A percentile compares a stretch with the other conserved stretches of the same genome.
phyloP scores from a whole-genome alignment of 2,329 filamentous ascomycete genomes.

The Cladosporium sp. region DNA sequence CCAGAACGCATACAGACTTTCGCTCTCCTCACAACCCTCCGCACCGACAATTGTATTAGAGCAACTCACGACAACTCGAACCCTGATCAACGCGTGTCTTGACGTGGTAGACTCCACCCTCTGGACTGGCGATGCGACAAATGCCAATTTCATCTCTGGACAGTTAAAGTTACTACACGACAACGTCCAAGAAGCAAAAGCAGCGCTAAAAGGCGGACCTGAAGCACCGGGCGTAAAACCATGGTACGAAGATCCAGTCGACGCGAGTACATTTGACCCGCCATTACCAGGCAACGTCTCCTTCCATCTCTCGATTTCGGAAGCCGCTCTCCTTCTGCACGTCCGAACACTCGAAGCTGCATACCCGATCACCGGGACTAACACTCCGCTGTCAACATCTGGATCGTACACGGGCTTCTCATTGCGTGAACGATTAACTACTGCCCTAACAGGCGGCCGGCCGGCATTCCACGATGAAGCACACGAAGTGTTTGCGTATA shows the following conservation, averaged over 20 bases:
- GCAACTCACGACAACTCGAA: constrained; percentile 67
- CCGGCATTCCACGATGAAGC: constrained; percentile 57
- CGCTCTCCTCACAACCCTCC: constrained; percentile 49
- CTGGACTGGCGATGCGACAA: constrained; percentile 63
- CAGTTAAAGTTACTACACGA: constrained; percentile 57
- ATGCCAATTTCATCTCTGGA: constrained; percentile 55
- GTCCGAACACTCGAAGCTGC: constrained; percentile 63
- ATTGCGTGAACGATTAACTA: constrained; percentile 52
- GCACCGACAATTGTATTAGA: constrained; percentile 59
- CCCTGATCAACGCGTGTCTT: constrained; percentile 76
- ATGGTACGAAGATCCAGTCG: constrained; percentile 54
- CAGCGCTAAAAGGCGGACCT: constrained; percentile 53
- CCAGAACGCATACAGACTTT: constrained; percentile 47
- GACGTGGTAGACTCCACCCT: constrained; percentile 76
- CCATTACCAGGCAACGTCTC: constrained; percentile 65
- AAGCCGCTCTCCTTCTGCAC: constrained; percentile 56
- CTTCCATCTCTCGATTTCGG: constrained; percentile 59
- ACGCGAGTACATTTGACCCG: constrained; percentile 55
- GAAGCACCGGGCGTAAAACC: constrained; percentile 40
- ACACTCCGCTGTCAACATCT: constrained; percentile 26
- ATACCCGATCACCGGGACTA: constrained; percentile 29
- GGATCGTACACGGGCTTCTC: constrained; percentile 51
- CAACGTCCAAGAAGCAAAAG: constrained; percentile 58
- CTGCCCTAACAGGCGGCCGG: constrained; percentile 40
- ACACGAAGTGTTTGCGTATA: constrained; percentile 69